Evolutionary conservation across 2,329 filamentous ascomycete genomes (phyloP).

Genomic region (Calonectria fujianensis): DNA sequence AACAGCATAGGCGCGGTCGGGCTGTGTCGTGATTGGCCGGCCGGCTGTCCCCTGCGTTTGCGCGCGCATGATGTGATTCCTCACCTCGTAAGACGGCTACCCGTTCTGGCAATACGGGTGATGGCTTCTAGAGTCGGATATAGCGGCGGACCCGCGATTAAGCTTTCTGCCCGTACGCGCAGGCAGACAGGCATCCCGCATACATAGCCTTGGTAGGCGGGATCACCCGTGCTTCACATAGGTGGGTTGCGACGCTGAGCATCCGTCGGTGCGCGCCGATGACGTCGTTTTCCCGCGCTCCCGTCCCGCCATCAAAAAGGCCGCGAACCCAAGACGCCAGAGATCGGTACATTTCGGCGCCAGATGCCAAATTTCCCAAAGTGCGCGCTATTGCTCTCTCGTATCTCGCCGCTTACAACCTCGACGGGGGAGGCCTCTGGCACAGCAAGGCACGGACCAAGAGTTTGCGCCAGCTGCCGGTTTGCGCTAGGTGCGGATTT

Average conservation of each 20-base stretch:
- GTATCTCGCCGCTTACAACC: not conserved
- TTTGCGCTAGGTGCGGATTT: not conserved
- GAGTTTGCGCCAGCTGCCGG: not conserved
- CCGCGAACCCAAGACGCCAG: not conserved
- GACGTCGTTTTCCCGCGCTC: not conserved
- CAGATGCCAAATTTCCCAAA: not conserved
- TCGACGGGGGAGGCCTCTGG: not conserved
- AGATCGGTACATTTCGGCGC: not conserved
- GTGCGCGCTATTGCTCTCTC: not conserved
- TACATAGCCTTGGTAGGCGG: not conserved
- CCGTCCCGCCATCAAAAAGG: not conserved
- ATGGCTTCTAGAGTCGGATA: conserved; percentile 1
- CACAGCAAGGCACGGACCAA: not conserved
- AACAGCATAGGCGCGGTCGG: not conserved
- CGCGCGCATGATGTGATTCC: not conserved
- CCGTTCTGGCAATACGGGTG: not conserved
- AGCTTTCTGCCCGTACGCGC: not conserved
- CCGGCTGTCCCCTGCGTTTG: not conserved
- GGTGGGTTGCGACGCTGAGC: not conserved
- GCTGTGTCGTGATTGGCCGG: not conserved
- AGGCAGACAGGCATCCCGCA: not conserved
- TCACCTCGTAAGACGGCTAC: not conserved
- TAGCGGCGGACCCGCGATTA: not conserved
- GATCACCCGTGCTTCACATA: not conserved
- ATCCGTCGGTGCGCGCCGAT: not conserved